A percentile compares a stretch with the other conserved stretches of the same genome.
Evolutionary conservation across 2,329 filamentous ascomycete genomes (phyloP).

Genomic region (Epicoccum nigrum): DNA sequence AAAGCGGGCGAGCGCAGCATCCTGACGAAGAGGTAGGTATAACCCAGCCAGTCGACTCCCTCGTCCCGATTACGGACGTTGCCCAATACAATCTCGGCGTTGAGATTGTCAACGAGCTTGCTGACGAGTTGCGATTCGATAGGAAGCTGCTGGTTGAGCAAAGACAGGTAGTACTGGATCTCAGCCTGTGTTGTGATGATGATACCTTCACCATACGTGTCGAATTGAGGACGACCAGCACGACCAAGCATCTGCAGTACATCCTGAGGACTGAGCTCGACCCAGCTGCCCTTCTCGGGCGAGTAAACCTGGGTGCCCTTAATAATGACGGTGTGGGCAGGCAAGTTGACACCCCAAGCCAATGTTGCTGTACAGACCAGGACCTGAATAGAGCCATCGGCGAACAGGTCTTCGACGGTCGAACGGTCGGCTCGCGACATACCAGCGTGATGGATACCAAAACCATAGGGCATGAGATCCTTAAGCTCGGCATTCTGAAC

Average conservation of each 20-base stretch:
- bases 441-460: slow-evolving; percentile 97
- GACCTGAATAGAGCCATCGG: slow-evolving; percentile 89
- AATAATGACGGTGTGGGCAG: slow-evolving; percentile 97
- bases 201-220: slow-evolving; percentile 97
- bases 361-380: slow-evolving; percentile 97
- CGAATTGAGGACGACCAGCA: slow-evolving; percentile 93
- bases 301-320: slow-evolving; percentile 99
- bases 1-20: slow-evolving; percentile 95
- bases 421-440: slow-evolving; percentile 95
- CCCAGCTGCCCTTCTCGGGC: slow-evolving; percentile 97
- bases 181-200: slow-evolving; percentile 96
- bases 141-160: slow-evolving; percentile 95
- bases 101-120: slow-evolving; percentile 92
- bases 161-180: slow-evolving; percentile 95
- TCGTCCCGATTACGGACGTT: slow-evolving; percentile 92
- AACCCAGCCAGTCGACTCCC: slow-evolving; percentile 98
- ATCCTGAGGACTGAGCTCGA: slow-evolving; percentile 95
- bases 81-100: slow-evolving; percentile 93
- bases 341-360: slow-evolving; percentile 98
- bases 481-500: slow-evolving; percentile 89
- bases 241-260: slow-evolving; percentile 98
- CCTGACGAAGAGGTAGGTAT: slow-evolving; percentile 95
- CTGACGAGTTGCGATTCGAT: slow-evolving; percentile 97
- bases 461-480: slow-evolving; percentile 92
- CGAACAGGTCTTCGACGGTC: slow-evolving; percentile 92